phyloP scores from a whole-genome alignment of 2,329 filamentous ascomycete species.

The Plectosphaerella sp. region DNA sequence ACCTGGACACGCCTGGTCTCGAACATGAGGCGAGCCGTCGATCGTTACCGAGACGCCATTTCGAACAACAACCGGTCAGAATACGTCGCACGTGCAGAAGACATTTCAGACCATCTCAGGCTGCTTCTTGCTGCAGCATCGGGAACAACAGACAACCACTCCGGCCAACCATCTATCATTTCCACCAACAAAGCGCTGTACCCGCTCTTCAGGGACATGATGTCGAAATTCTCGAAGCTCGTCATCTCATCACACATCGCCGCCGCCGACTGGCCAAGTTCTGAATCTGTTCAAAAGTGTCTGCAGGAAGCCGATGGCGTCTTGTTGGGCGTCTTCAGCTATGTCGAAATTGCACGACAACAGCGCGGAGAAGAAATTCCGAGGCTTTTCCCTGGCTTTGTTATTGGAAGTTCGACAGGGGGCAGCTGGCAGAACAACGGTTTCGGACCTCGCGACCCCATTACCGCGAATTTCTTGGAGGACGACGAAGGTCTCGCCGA shows the following conservation, averaged over 20 bases:
- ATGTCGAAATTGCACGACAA: conserved; percentile 90
- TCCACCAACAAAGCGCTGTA: conserved; percentile 96
- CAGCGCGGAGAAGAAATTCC: conserved; percentile 92
- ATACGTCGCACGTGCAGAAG: conserved; percentile 91
- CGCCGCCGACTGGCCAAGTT: conserved; percentile 89
- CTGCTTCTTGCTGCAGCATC: conserved; percentile 92
- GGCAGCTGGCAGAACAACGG: conserved; percentile 83
- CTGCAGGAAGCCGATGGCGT: conserved; percentile 97
- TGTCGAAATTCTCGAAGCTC: conserved; percentile 99
- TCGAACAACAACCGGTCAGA: conserved; percentile 78
- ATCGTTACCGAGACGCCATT: conserved; percentile 87
- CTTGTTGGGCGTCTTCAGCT: conserved; percentile 88
- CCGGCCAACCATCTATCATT: conserved; percentile 97
- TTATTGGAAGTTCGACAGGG: conserved; percentile 76
- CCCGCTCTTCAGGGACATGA: conserved; percentile 97
- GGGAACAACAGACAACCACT: conserved; percentile 97
- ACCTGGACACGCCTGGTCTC: conserved; percentile 88
- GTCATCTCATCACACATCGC: conserved; percentile 98
- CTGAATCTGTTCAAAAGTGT: conserved; percentile 92
- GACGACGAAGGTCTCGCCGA: conserved; percentile 71
- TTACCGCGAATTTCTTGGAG: conserved; percentile 80
- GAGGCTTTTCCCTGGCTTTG: conserved; percentile 88
- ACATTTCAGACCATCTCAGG: conserved; percentile 94
- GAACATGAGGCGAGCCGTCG: conserved; percentile 88
- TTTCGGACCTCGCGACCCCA: conserved; percentile 60